Evolutionary conservation across 202 grass and related monocot species (phyloP).

Genomic region (Saccharum hybrid): DNA sequence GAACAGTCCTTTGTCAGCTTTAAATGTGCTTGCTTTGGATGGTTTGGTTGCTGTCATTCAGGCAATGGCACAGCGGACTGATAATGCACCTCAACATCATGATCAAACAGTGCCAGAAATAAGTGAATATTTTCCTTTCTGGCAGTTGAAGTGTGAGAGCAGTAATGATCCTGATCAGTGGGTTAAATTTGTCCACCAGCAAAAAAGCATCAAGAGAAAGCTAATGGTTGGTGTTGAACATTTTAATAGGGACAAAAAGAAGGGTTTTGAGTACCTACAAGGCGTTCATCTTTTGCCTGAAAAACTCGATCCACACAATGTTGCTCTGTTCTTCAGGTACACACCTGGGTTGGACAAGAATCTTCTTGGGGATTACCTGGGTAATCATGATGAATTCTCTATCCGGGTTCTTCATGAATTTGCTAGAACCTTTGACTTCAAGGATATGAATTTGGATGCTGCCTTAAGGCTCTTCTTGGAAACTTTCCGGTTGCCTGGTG

Average conservation of each 20-base stretch:
- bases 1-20: too few relatives aligned
- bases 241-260: slow-evolving; percentile 95
- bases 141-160: too few relatives aligned
- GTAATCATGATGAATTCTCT: slow-evolving; percentile 94
- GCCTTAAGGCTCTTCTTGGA: slow-evolving; percentile 96
- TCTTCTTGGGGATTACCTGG: slow-evolving; percentile 92
- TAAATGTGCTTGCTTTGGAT: too few relatives aligned
- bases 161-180: slow-evolving; percentile 37
- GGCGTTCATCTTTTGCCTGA: slow-evolving; percentile 87
- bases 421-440: slow-evolving; percentile 93
- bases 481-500: slow-evolving; percentile 94
- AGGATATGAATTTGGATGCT: slow-evolving; percentile 94
- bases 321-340: slow-evolving; percentile 93
- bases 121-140: too few relatives aligned
- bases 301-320: slow-evolving; percentile 88
- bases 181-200: slow-evolving; percentile 81
- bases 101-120: too few relatives aligned
- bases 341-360: slow-evolving; percentile 91
- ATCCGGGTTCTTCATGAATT: slow-evolving; percentile 93
- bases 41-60: too few relatives aligned
- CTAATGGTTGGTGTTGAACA: slow-evolving; percentile 88
- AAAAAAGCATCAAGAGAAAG: slow-evolving; percentile 88
- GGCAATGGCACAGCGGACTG: too few relatives aligned
- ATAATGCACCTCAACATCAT: too few relatives aligned
- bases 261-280: slow-evolving; percentile 95